A percentile compares a stretch with the other conserved stretches of the same genome.
Conservation (phyloP, 148 eudicot species). For the Chenopodium album region DNA sequence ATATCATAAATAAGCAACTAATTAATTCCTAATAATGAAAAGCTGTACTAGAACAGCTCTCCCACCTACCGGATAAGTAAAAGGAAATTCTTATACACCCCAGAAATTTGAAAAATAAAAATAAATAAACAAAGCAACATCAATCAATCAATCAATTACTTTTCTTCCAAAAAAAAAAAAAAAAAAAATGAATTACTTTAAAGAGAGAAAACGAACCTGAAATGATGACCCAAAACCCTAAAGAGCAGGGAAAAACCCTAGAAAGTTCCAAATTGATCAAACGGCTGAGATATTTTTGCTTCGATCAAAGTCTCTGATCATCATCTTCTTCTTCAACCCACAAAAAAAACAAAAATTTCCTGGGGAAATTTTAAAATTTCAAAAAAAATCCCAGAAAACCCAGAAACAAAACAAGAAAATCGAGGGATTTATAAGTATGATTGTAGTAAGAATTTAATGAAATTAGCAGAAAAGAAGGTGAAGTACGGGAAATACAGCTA, state of each 20-base stretch:
- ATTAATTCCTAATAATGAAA: not conserved
- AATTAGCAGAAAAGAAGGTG: not conserved
- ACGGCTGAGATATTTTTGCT: not conserved
- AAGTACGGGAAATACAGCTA: not conserved
- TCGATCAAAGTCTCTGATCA: conserved; percentile 10
- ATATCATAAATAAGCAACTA: not conserved
- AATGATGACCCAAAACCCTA: conserved; percentile 18
- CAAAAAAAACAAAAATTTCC: not conserved
- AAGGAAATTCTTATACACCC: not conserved
- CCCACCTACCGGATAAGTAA: conserved; percentile 15
- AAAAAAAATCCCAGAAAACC: not conserved
- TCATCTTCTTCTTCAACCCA: conserved; percentile 1
- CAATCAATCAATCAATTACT: not conserved
- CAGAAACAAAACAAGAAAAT: not conserved
- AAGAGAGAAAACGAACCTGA: conserved; percentile 8
- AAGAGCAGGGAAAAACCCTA: conserved; percentile 3
- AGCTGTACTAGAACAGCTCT: not conserved
- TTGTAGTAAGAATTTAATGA: not conserved
- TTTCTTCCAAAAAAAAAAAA: no score
- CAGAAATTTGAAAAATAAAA: not conserved
- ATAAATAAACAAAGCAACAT: not conserved
- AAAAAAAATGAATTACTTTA: no score
- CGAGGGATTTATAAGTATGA: not conserved
- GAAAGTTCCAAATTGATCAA: not conserved
- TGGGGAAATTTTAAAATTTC: not conserved